Evolutionary conservation across 2,329 filamentous ascomycete species (phyloP), one percentile per base, ranked within the genome.

Genomic region (Tolypocladium cylindrosporum): DNA sequence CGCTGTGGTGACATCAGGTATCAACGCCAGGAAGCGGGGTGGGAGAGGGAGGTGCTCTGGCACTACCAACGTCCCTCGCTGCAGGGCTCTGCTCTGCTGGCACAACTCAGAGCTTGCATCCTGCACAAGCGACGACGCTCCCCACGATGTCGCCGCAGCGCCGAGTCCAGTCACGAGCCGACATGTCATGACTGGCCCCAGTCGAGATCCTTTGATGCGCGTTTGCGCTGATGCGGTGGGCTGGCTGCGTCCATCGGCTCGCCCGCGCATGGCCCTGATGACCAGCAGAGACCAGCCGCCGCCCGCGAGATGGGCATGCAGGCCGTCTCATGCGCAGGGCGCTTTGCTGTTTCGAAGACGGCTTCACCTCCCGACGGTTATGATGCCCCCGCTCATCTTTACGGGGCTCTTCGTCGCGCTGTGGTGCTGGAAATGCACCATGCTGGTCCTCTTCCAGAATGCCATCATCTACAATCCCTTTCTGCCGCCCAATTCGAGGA

Each of bases 391-490:
- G 0, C 66, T 81, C 8, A 75, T 90, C 50, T 91, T 91, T 66
- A 69, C 76, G 16, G 84, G 86, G 1, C 76, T 92, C 41, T 76
- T 89, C 4, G 65, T 89, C 21, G 79, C 79, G 4, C 74, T 92
- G 16, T 92, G 80, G 79, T 75, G 73, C 2, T 84, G 81, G 77
- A 85, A 86, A 67, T 91, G 88, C 67, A 71, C 84, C 56, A 89
- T 90, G 84, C 83, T 91, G 74, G 77, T 93, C 36, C 64, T 88
- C 5, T 88, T 91, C 68, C 89, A 92, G 72, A 90, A 92, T 67
- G 87, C 87, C 67, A 90, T 92, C 67, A 88, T 92, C 59, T 92
- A 91, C 72, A 90, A 91, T 75, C 87, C 89, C 0, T 87, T 86
- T 52, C 72, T 91, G 55, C 88, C 88, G 21, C 88, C 88, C 2